Conservation (phyloP, 805 yeast species). For the Kodamaea jinghongensis region DNA sequence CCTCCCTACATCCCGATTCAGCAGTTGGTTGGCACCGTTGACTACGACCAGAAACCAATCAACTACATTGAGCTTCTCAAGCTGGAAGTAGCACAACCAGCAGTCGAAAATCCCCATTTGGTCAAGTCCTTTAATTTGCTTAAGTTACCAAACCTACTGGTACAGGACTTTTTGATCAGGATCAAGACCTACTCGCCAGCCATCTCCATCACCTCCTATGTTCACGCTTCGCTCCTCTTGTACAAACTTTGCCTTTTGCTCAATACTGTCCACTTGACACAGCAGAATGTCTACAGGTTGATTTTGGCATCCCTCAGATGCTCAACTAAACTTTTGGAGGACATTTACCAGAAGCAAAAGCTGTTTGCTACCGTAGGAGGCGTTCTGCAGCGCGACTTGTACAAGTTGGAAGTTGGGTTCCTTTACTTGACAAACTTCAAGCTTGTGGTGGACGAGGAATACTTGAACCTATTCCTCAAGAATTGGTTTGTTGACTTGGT, state of each 20-base stretch:
- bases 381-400: conserved; percentile 41
- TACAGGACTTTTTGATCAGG: conserved; percentile 34
- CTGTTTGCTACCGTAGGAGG: conserved; percentile 47
- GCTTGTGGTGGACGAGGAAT: conserved; percentile 39
- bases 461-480: conserved; percentile 30
- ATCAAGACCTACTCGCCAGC: conserved; percentile 40
- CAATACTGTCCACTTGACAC: conserved; percentile 32
- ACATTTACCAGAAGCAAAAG: conserved; percentile 41
- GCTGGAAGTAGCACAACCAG: conserved; percentile 18
- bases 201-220: conserved; percentile 36
- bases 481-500: conserved; percentile 32
- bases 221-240: conserved; percentile 39
- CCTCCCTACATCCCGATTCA: conserved; percentile 23
- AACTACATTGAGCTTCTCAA: conserved; percentile 17
- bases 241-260: conserved; percentile 34
- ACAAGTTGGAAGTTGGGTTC: conserved; percentile 48
- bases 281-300: conserved; percentile 38
- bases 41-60: conserved; percentile 13
- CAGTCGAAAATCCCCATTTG: conserved; percentile 27
- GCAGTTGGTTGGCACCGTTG: conserved; percentile 15
- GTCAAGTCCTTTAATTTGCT: conserved; percentile 32
- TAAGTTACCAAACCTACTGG: conserved; percentile 32
- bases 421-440: conserved; percentile 50
- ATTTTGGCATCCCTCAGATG: conserved; percentile 38
- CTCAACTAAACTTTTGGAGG: conserved; percentile 42